Evolutionary conservation across 371 early-diverging fungal genomes (phyloP), one percentile per base, ranked within the genome.

Genomic region (Saksenaea vasiformis): DNA sequence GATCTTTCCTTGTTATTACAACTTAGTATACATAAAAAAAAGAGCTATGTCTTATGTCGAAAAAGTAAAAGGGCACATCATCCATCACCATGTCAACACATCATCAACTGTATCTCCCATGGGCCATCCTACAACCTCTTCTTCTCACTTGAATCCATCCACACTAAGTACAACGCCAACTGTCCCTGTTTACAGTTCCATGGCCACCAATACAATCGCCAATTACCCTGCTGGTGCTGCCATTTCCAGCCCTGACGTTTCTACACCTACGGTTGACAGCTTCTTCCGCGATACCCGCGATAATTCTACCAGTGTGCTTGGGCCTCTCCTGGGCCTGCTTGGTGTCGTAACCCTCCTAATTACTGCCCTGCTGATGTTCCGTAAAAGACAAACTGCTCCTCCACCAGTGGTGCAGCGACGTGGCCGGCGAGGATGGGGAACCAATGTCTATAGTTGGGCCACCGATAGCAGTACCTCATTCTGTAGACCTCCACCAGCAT

Each of bases 31-130:
- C 51, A 47, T 9, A 22, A 10, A 47, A 47, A 47, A 47, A 47
- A 47, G 19, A 47, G 22, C n/a, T 8, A 26, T 22, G 51, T 47
- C 51, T 22, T 47, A 9, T 47, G 22, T 17, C 22, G 51, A 47
- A 47, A 47, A 47, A 47, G 51, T 47, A 47, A 47, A 47, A 47
- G 51, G 51, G 22, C 51, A 47, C 51, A 19, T 22, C 22, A 47
- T 47, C n/a, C n/a, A 47, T 10, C 51, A 47, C 22, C 51, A 47
- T 47, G 51, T 47, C 17, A 17, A 47, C 11, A 22, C 51, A 47
- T 22, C 51, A 2, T 10, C 51, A 9, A 17, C 22, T 10, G 51
- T 22, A 22, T 47, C n/a, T 22, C 22, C 10, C 22, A 47, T 47
- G 51, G 51, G 10, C 5, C 51, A 22, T 7, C 51, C 51, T 22